Evolutionary conservation across 257 asterid genomes (phyloP).

Genomic region (Haberlea rhodopensis): DNA sequence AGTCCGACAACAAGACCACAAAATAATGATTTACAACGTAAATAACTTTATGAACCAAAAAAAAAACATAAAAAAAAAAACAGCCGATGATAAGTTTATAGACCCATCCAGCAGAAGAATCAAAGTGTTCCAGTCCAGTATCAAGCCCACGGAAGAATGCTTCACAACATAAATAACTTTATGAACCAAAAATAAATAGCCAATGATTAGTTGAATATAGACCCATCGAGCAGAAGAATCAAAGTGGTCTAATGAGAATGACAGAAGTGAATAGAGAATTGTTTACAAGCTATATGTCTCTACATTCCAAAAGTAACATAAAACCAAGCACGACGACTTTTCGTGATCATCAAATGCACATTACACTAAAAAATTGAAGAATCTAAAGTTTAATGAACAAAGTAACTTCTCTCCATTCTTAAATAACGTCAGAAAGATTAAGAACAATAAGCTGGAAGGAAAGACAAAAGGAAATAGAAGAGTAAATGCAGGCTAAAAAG

Average conservation of each 20-base stretch:
- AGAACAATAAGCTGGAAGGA: neutral
- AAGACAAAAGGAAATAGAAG: neutral
- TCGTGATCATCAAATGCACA: neutral
- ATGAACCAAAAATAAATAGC: too few relatives aligned
- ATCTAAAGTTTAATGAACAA: neutral
- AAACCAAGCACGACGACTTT: neutral
- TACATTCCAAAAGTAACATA: constrained; percentile 8
- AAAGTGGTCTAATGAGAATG: constrained; percentile 9
- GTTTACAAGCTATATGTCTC: neutral
- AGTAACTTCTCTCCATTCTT: constrained; percentile 16
- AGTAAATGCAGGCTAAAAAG: constrained; percentile 13
- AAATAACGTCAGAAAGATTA: constrained; percentile 11
- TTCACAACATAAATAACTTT: too few relatives aligned
- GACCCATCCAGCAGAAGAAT: too few relatives aligned
- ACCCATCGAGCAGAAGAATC: neutral
- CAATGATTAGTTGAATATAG: too few relatives aligned
- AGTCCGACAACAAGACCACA: constrained; percentile 9
- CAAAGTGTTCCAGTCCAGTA: too few relatives aligned
- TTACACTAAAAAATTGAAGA: constrained; percentile 5
- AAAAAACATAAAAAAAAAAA: neutral
- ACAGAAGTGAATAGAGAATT: constrained; percentile 3
- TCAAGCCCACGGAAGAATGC: too few relatives aligned
- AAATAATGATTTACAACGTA: constrained; percentile 2
- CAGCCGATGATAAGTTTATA: constrained; percentile 14
- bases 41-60: neutral